Evolutionary conservation across 768 basidiomycete genomes (phyloP), one percentile per base, ranked within the genome.

Genomic region (Kwoniella dejecticola): DNA sequence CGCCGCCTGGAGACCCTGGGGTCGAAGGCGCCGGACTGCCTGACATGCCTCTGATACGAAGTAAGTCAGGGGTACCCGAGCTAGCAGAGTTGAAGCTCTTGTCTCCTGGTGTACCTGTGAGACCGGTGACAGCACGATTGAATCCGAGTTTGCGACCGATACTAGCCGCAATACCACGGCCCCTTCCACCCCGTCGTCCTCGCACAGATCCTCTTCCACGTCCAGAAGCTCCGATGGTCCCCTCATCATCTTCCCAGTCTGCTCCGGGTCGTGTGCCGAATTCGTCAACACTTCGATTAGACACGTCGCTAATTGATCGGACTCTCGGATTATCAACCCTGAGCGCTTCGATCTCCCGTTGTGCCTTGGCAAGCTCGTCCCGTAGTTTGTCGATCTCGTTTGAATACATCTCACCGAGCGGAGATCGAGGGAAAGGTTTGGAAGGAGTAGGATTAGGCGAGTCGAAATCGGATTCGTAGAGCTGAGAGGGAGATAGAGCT

Each of bases 401-500:
- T 31, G 73, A 52, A 57, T 73, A 75, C 67, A 77, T 68, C 10
- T 74, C 70, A 11, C 69, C 73, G 4, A 79, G 72, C 6, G 76
- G 77, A 23, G 74, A 71, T 26, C 69, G 61, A 23, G 66, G 60
- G 57, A 55, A 67, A 2, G 65, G 60, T 50, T 72, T 77, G 30
- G 67, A 69, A 3, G 77, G 76, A 0, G 76, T 77, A 4, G 66
- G 62, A 29, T 74, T 66, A 12, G 75, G 75, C 12, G 77, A 76
- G 21, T 77, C 76, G 30, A 76, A 77, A 65, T 80, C 76, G 52
- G 76, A 75, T 58, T 67, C 58, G 60, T 75, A 77, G 3, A 74
- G 57, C 21, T 68, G 66, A 31, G 63, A 64, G 1, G 77, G 77
- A 15, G 73, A 75, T 10, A 74, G 68, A 19, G 72, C 72, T 41